These are phyloP conservation scores for Xylaria longipes DNA, from an alignment of 495 filamentous ascomycete genomes.

Conservation along the genomic window DNA sequence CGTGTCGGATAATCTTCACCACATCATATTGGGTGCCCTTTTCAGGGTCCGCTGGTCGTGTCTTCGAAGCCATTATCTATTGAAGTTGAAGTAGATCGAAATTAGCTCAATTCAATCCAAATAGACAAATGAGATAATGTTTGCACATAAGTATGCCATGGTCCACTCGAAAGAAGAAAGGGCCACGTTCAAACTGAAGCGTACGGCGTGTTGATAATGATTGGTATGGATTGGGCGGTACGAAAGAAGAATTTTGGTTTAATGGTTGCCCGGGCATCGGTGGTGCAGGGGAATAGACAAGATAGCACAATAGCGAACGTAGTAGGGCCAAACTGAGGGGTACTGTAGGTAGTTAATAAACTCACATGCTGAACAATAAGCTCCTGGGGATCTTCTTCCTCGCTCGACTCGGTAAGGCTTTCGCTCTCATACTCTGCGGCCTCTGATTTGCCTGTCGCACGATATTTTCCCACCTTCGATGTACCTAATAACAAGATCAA, in stretches of 20 bases:
- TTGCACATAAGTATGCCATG: neutral
- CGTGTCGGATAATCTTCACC: conserved; percentile 69
- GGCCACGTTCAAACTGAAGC: neutral
- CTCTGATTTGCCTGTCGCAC: conserved; percentile 19
- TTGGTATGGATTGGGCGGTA: neutral
- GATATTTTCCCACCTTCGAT: conserved; percentile 1
- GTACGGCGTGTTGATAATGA: neutral
- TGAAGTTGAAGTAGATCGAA: conserved; percentile 60
- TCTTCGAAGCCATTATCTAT: conserved; percentile 40
- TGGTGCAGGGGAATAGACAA: neutral
- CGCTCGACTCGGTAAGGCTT: conserved; percentile 20
- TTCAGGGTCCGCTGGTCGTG: conserved; percentile 47
- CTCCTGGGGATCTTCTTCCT: conserved; percentile 22
- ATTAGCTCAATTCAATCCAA: conserved; percentile 51
- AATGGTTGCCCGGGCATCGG: neutral
- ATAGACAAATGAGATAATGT: conserved; percentile 27
- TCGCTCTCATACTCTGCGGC: conserved; percentile 15
- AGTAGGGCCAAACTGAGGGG: neutral
- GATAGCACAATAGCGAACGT: too few species aligned
- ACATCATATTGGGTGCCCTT: conserved; percentile 67
- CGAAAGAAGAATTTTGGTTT: neutral
- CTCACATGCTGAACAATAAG: conserved; percentile 17
- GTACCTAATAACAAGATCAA: conserved; percentile 14
- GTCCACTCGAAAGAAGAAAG: neutral
- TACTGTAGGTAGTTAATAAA: neutral